Evolutionary conservation across 2,329 filamentous ascomycete genomes (phyloP).

Genomic region (Periconia digitata): DNA sequence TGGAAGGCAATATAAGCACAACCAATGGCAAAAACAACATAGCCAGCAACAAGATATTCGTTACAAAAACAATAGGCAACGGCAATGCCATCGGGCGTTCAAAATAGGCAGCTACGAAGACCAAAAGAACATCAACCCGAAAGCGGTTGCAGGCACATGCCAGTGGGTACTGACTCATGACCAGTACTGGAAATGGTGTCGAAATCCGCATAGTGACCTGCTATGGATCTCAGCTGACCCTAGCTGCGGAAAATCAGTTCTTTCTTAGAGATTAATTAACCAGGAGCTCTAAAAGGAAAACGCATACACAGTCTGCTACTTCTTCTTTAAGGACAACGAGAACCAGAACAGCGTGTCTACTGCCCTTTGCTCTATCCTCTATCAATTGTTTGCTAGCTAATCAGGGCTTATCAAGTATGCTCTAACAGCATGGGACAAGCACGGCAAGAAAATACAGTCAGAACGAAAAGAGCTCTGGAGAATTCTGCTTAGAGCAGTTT

Average conservation of each 20-base stretch:
- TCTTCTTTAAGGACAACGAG: slow-evolving; percentile 16
- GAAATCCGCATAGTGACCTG: background rate
- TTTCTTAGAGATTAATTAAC: slow-evolving; percentile 18
- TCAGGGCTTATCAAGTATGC: background rate
- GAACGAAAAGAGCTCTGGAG: slow-evolving; percentile 4
- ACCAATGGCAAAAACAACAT: too few relatives aligned
- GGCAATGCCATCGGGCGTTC: background rate
- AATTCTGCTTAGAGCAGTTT: background rate
- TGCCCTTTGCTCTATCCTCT: slow-evolving; percentile 9
- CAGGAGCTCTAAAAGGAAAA: background rate
- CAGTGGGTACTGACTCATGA: slow-evolving; percentile 32
- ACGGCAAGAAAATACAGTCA: background rate
- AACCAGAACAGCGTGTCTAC: slow-evolving; percentile 2
- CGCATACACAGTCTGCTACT: slow-evolving; percentile 7
- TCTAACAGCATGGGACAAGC: background rate
- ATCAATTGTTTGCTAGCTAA: slow-evolving; percentile 4
- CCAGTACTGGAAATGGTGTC: slow-evolving; percentile 25
- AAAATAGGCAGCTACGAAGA: slow-evolving; percentile 2
- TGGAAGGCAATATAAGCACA: too few relatives aligned
- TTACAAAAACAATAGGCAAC: background rate
- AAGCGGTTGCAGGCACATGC: slow-evolving; percentile 31
- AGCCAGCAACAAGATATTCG: too few relatives aligned
- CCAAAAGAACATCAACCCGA: slow-evolving; percentile 10
- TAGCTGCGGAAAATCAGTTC: slow-evolving; percentile 32
- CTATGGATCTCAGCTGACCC: slow-evolving; percentile 33